These are phyloP conservation scores for Lodderomyces parapsilosis DNA, from an alignment of 1,139 yeast genomes.

Conservation along the genomic window DNA sequence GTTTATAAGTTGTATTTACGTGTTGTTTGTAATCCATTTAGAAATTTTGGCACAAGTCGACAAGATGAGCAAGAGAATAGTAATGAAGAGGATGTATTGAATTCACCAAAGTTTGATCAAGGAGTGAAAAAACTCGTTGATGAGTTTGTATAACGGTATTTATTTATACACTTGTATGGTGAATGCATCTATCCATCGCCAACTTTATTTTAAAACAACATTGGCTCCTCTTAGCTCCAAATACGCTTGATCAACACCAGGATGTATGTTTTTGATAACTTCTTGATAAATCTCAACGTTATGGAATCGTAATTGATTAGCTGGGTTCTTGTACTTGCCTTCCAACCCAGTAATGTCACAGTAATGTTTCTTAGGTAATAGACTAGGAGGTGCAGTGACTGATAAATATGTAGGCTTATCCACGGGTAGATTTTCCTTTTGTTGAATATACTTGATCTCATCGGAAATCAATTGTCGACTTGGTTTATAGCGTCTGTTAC, in stretches of 20 bases:
- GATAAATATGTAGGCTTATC: constrained; percentile 60
- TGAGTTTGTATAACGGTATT: constrained; percentile 5
- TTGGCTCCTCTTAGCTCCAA: constrained; percentile 86
- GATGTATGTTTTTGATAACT: constrained; percentile 74
- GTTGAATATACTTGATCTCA: constrained; percentile 62
- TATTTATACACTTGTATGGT: too few relatives aligned
- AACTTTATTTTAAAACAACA: constrained; percentile 60
- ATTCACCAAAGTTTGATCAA: constrained; percentile 37
- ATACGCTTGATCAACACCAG: constrained; percentile 93
- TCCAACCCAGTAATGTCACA: constrained; percentile 93
- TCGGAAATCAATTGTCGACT: constrained; percentile 73
- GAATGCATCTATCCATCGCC: background rate
- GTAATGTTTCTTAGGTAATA: constrained; percentile 76
- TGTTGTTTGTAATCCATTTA: constrained; percentile 57
- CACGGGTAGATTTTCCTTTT: constrained; percentile 37
- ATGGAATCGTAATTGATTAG: constrained; percentile 75
- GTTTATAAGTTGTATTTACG: constrained; percentile 51
- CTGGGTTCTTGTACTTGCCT: constrained; percentile 73
- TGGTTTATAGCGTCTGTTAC: constrained; percentile 70
- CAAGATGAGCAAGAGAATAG: constrained; percentile 17
- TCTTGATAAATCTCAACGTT: constrained; percentile 82
- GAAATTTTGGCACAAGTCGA: constrained; percentile 21
- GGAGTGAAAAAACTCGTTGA: constrained; percentile 33
- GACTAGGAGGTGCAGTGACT: constrained; percentile 84
- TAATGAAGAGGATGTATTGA: constrained; percentile 19